These are phyloP conservation scores for Trichoderma arundinaceum DNA, from an alignment of 2,329 filamentous ascomycete species.

Conservation along the genomic window DNA sequence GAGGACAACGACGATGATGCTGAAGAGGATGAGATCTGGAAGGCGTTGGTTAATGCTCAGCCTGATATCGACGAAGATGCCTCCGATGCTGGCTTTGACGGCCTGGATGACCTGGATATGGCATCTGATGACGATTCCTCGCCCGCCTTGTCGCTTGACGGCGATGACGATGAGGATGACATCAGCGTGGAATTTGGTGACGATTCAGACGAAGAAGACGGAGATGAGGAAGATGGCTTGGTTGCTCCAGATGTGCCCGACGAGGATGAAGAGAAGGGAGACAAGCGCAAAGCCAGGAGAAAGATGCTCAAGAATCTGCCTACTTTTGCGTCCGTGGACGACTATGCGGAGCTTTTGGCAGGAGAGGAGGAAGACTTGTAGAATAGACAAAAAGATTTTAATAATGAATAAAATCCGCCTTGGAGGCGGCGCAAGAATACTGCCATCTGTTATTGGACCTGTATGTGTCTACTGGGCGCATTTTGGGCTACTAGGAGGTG, in stretches of 20 bases:
- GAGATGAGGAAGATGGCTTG: slow-evolving; percentile 46
- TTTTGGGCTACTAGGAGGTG: background rate
- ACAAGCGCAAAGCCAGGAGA: slow-evolving; percentile 60
- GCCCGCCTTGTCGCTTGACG: slow-evolving; percentile 47
- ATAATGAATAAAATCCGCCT: background rate
- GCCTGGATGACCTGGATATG: slow-evolving; percentile 56
- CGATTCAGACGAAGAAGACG: slow-evolving; percentile 20
- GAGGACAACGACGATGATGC: slow-evolving; percentile 52
- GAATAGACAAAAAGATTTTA: slow-evolving; percentile 13
- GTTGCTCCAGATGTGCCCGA: slow-evolving; percentile 48
- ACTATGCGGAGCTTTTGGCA: slow-evolving; percentile 85
- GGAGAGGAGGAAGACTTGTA: slow-evolving; percentile 67
- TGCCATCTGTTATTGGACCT: background rate
- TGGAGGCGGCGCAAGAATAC: background rate
- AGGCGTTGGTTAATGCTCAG: slow-evolving; percentile 80
- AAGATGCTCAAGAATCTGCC: slow-evolving; percentile 89
- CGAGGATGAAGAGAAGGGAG: slow-evolving; percentile 69
- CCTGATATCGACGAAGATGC: slow-evolving; percentile 66
- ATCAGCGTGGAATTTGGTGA: slow-evolving; percentile 35
- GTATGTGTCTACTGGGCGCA: background rate
- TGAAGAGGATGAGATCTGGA: slow-evolving; percentile 85
- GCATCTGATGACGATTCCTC: slow-evolving; percentile 55
- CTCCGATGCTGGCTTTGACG: slow-evolving; percentile 56
- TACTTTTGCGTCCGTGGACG: slow-evolving; percentile 90
- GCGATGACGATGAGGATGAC: slow-evolving; percentile 54